Conservation (phyloP, 139 green algal species). For the Coccomyxa sp. region DNA sequence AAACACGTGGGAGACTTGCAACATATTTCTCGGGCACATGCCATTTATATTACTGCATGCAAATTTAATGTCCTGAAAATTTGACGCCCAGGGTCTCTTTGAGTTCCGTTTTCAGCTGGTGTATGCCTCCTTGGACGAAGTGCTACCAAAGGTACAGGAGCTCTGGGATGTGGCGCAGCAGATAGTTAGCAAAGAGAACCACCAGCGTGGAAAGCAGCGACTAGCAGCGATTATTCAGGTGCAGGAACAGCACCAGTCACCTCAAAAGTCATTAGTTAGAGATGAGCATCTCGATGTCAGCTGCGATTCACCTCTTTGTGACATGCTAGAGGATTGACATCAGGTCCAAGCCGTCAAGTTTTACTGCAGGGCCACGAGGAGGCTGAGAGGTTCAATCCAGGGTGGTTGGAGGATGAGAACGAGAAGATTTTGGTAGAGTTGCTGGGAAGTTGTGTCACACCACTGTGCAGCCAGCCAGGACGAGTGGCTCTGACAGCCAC, state of each 20-base stretch:
- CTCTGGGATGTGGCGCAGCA: slow-evolving; percentile 31
- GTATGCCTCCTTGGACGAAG: slow-evolving; percentile 35
- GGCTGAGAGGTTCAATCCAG: slow-evolving; percentile 55
- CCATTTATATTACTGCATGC: too few relatives aligned
- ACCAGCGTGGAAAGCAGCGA: neutral
- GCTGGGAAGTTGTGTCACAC: slow-evolving; percentile 30
- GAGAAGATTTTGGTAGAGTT: slow-evolving; percentile 52
- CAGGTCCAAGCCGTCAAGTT: neutral
- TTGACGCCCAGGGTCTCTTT: slow-evolving; percentile 16
- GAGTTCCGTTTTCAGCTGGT: slow-evolving; percentile 42
- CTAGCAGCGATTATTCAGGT: slow-evolving; percentile 24
- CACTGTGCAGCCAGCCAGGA: slow-evolving; percentile 63
- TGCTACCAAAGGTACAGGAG: slow-evolving; percentile 39
- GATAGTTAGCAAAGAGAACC: slow-evolving; percentile 12
- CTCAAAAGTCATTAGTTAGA: neutral
- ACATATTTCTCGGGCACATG: too few relatives aligned
- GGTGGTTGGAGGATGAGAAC: slow-evolving; percentile 61
- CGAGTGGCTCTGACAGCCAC: slow-evolving; percentile 60
- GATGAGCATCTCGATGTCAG: neutral
- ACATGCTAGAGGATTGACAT: neutral
- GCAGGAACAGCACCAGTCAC: neutral
- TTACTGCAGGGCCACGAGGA: slow-evolving; percentile 42
- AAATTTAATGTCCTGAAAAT: too few relatives aligned
- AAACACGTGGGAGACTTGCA: too few relatives aligned
- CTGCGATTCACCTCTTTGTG: neutral